Evolutionary conservation across 1,284 basidiomycete species (phyloP).

Genomic region (Fistulina hepatica): DNA sequence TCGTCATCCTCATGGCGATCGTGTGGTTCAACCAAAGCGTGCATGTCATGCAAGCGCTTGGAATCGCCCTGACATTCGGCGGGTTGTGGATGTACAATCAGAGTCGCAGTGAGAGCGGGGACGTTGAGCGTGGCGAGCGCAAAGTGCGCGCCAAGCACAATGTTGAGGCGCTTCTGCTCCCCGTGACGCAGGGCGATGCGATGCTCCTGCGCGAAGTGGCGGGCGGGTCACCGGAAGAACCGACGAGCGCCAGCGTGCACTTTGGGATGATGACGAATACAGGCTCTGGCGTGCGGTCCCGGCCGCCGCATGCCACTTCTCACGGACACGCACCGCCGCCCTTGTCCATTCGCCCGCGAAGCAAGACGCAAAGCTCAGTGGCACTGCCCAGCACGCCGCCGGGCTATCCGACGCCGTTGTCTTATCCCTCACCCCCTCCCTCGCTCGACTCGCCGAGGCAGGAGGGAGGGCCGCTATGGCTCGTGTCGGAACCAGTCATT

Average conservation of each 20-base stretch:
- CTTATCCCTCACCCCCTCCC: constrained; percentile 68
- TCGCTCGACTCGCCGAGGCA: constrained; percentile 64
- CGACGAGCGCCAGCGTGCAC: constrained; percentile 25
- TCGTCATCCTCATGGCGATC: constrained; percentile 96
- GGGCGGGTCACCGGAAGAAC: constrained; percentile 29
- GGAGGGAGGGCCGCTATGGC: constrained; percentile 7
- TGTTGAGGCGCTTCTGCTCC: constrained; percentile 74
- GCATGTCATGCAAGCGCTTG: constrained; percentile 75
- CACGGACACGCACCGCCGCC: constrained; percentile 10
- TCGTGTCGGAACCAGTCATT: too few species aligned
- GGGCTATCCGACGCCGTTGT: constrained; percentile 33
- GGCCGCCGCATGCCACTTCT: constrained; percentile 19
- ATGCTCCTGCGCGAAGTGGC: constrained; percentile 34
- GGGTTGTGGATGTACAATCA: constrained; percentile 96
- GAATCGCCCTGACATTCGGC: constrained; percentile 82
- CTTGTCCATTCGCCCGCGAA: constrained; percentile 5
- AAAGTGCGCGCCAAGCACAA: constrained; percentile 61
- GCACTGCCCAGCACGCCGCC: too few species aligned
- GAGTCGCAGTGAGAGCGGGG: constrained; percentile 69
- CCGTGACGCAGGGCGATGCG: constrained; percentile 54
- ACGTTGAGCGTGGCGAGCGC: constrained; percentile 89
- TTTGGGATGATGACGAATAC: constrained; percentile 21
- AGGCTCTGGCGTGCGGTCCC: constrained; percentile 27
- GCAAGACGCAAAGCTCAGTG: too few species aligned
- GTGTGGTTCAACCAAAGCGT: constrained; percentile 92